A percentile compares a stretch with the other conserved stretches of the same genome.
Conservation (phyloP, 1,284 basidiomycete genomes). For the Cryptococcus neoformans region DNA sequence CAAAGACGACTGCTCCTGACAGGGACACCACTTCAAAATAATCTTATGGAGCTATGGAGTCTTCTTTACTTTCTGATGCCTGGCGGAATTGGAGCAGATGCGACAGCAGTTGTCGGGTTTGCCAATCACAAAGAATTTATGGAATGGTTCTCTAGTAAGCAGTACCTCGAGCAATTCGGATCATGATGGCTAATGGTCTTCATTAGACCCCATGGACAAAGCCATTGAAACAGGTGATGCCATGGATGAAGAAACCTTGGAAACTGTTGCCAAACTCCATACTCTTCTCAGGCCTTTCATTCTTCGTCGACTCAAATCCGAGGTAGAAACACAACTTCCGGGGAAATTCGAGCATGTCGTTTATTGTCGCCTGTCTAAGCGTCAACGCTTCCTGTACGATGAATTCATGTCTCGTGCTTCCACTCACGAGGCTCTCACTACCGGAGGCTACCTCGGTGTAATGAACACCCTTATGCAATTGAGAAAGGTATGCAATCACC, state of each 20-base stretch:
- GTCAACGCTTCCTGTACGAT: constrained; percentile 95
- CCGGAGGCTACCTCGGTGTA: constrained; percentile 75
- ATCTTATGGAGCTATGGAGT: constrained; percentile 93
- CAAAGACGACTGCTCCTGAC: constrained; percentile 84
- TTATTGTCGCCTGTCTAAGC: constrained; percentile 86
- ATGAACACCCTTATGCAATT: constrained; percentile 98
- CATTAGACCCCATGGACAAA: constrained; percentile 81
- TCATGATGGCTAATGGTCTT: neutral
- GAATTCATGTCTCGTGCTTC: constrained; percentile 95
- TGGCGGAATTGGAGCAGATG: constrained; percentile 54
- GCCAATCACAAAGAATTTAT: constrained; percentile 92
- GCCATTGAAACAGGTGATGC: constrained; percentile 83
- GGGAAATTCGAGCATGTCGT: constrained; percentile 94
- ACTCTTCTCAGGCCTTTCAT: constrained; percentile 91
- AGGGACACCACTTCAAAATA: constrained; percentile 94
- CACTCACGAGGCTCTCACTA: constrained; percentile 79
- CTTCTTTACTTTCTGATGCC: constrained; percentile 96
- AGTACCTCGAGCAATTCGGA: neutral
- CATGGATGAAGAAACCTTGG: constrained; percentile 78
- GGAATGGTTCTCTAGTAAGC: constrained; percentile 93
- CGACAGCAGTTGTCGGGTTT: constrained; percentile 67
- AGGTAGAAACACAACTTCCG: constrained; percentile 94
- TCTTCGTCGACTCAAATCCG: constrained; percentile 87
- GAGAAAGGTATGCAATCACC: constrained; percentile 93
- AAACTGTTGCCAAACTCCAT: constrained; percentile 85